A percentile compares a stretch with the other conserved stretches of the same genome.
Evolutionary conservation across 768 basidiomycete genomes (phyloP).

Genomic region (Trametes punicea): DNA sequence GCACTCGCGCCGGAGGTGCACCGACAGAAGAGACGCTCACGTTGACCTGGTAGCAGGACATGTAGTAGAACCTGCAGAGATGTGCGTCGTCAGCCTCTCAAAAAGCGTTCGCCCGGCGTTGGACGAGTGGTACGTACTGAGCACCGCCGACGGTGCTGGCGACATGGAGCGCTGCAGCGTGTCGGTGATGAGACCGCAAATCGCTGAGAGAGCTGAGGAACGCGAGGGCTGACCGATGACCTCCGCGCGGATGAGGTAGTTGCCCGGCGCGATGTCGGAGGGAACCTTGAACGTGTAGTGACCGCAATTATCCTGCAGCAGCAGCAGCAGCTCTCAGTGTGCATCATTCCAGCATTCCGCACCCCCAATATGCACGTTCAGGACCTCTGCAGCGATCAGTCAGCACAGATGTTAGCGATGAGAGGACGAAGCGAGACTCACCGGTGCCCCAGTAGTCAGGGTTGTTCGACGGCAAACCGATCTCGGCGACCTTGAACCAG

Average conservation of each 20-base stretch:
- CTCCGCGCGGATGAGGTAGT: constrained; percentile 50
- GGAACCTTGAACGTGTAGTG: constrained; percentile 50
- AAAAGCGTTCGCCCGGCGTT: too few species aligned
- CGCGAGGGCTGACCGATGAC: constrained; percentile 40
- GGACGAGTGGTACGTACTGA: constrained; percentile 34
- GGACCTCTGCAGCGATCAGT: constrained; percentile 26
- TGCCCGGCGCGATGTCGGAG: constrained; percentile 37
- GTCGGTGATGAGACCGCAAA: neutral
- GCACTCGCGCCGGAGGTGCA: neutral
- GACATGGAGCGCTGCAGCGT: constrained; percentile 42
- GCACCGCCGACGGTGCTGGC: constrained; percentile 42
- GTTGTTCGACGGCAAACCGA: constrained; percentile 46
- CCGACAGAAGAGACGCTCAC: constrained; percentile 3
- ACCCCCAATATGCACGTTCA: constrained; percentile 27
- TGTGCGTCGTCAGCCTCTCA: too few species aligned
- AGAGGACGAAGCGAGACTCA: neutral
- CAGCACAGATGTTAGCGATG: neutral
- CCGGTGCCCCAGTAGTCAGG: constrained; percentile 45
- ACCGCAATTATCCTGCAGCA: constrained; percentile 46
- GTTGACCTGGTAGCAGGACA: constrained; percentile 45
- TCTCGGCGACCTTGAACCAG: constrained; percentile 54
- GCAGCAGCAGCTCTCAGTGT: neutral
- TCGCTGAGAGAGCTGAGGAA: neutral
- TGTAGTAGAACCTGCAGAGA: constrained; percentile 32
- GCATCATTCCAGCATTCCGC: neutral